Evolutionary conservation across 306 rosid species (phyloP), one percentile per base, ranked within the genome.

Genomic region (Glycine latifolia): DNA sequence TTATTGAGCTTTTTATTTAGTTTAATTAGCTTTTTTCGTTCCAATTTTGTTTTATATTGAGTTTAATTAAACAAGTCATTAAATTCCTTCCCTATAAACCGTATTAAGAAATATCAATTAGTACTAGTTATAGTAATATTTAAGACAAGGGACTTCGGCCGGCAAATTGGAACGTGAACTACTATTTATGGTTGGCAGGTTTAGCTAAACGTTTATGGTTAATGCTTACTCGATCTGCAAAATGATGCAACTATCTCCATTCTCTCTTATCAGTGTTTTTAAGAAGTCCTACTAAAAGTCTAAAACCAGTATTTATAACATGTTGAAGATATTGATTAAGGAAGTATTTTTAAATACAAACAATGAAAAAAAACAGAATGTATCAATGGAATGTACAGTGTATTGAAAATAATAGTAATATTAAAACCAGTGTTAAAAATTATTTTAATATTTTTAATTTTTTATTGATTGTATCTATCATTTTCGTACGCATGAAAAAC

Each of bases 131-230:
- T 61, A 10, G 7, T 63, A 14, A 33, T 35, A 66, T 43, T 67
- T 67, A 67, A 26, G 31, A 39, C 52, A 8, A 1, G n/a, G 52
- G 33, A 65, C 71, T 66, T 41, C 12, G 12, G 33, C 71, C 33
- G 71, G 26, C 52, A 39, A 67, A 67, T 65, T n/a, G 71, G 33
- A 41, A 67, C 52, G 20, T 67, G 13, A 65, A 12, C 16, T 35
- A n/a, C 48, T 61, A 61, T 31, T 61, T 61, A 61, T 31, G 44
- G 8, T 61, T 31, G 15, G 37, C n/a, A 26, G 67, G n/a, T 31
- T 31, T 31, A 31, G 41, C 67, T 61, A 31, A 26, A 61, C 31
- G 43, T 61, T 61, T 26, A 1, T 26, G 10, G 43, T 26, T 31
- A 20, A 59, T 17, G 35, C 14, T 10, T 61, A 31, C 43, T 61